Base-by-base conservation (phyloP, 495 filamentous ascomycete genomes). In the Ascobolus immersus region DNA sequence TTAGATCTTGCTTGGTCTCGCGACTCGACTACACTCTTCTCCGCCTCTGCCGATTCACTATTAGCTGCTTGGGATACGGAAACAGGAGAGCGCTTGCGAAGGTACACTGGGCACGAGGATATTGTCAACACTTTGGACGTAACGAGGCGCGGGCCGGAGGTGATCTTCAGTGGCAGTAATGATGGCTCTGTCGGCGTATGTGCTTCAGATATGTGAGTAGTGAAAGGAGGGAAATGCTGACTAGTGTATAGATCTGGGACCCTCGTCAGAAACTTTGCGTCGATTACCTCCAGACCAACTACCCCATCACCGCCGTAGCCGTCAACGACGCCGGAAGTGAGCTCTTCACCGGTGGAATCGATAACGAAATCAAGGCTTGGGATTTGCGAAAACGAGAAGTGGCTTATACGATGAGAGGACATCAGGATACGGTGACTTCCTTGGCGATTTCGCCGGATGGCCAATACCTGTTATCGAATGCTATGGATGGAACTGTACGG, bases 1-100 rank as follows among this genome's bases (percentile, higher is more conserved):
- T 62, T 93, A 13, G 89, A 94, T 52, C 60, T 99, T 17, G 76
- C 86, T 48, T 99, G 89, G 89, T 89, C 86, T 4, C 74, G 86
- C 51, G 82, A 94, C 54, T 86, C 79, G 20, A 66, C 70, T 45
- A 71, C 80, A 32, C 52, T 99, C 39, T 93, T 86, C 49, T 91
- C 89, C 20, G 82, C 82, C 19, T 92, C 82, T 24, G 80, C 84
- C 37, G 84, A 94, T 48, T 77, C 67, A 60, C 27, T 45, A n/a
- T 59, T 99, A 23, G 81, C 81, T 24, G 90, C 77, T 50, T 99
- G 86, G 86, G 82, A 99, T 48, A 51, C 86, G 14, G 79, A 84
- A 38, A 80, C 77, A 3, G 80, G 81, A 1, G 57, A 65, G 28
- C 69, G 86, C 46, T 86, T 94, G 61, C 69, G 86, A 37, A 64